Percentiles rank a stretch among this genome's conserved stretches.
Evolutionary conservation across 1,284 basidiomycete species (phyloP).

Genomic region (Volvariella surrecta): DNA sequence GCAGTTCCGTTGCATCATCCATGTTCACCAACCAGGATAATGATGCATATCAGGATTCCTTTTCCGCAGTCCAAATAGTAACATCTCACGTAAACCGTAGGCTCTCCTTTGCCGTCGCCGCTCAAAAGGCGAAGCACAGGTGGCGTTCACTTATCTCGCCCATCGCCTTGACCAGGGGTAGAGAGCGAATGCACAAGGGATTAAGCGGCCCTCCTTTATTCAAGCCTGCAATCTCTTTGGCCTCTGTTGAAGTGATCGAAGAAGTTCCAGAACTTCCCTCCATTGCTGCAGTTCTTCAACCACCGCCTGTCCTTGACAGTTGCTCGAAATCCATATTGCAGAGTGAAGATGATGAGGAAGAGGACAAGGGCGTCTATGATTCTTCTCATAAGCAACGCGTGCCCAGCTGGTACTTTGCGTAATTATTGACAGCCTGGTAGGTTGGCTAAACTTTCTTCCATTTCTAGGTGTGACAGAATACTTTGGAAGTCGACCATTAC

Average conservation of each 20-base stretch:
- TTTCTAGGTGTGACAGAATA: constrained; percentile 72
- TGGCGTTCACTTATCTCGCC: constrained; percentile 37
- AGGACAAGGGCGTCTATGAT: constrained; percentile 63
- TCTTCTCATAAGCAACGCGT: constrained; percentile 74
- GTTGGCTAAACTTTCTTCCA: background rate
- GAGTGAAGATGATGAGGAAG: constrained; percentile 27
- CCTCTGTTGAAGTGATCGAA: background rate
- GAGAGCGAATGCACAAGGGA: background rate
- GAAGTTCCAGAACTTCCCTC: too few species aligned
- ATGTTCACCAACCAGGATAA: constrained; percentile 29
- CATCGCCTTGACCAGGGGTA: background rate
- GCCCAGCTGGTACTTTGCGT: constrained; percentile 57
- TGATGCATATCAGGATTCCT: constrained; percentile 29
- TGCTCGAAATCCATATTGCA: constrained; percentile 24
- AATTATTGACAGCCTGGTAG: background rate
- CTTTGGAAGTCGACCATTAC: constrained; percentile 66
- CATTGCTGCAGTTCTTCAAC: constrained; percentile 20
- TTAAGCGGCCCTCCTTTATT: background rate
- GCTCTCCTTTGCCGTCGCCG: constrained; percentile 29
- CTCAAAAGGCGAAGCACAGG: constrained; percentile 50
- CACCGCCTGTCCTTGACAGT: constrained; percentile 30
- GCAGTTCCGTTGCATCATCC: constrained; percentile 43
- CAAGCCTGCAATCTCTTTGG: constrained; percentile 4
- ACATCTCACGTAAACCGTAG: constrained; percentile 26
- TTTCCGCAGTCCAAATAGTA: constrained; percentile 18